These are phyloP conservation scores for Saturnispora kantuleensis DNA, from an alignment of 805 yeast genomes.

Conservation along the genomic window DNA sequence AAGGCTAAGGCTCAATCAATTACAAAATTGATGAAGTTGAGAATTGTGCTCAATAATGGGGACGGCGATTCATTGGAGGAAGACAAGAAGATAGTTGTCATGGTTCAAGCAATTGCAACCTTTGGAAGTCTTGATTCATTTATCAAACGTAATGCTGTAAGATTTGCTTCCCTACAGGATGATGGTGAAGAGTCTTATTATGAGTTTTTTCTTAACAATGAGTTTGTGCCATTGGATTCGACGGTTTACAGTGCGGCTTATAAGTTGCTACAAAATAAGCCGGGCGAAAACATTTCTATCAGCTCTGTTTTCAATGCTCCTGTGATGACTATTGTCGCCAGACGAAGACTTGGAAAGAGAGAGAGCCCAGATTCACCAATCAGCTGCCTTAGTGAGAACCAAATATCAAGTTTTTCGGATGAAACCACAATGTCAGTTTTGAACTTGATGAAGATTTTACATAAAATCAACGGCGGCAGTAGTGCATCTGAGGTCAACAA, in stretches of 20 bases:
- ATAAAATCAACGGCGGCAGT: conserved; percentile 28
- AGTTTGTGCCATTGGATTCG: conserved; percentile 49
- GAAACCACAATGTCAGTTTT: conserved; percentile 31
- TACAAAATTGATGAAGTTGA: conserved; percentile 62
- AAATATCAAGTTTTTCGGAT: conserved; percentile 27
- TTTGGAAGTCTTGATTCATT: conserved; percentile 43
- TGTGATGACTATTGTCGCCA: conserved; percentile 42
- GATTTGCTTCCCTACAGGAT: conserved; percentile 19
- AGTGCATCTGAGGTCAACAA: conserved; percentile 3
- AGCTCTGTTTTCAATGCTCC: conserved; percentile 47
- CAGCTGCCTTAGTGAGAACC: conserved; percentile 19
- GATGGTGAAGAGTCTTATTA: conserved; percentile 28
- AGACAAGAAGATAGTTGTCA: conserved; percentile 24
- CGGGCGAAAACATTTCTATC: conserved; percentile 32
- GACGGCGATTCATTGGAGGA: neutral
- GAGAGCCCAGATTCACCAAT: conserved; percentile 25
- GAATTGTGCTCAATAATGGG: conserved; percentile 28
- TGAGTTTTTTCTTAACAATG: conserved; percentile 51
- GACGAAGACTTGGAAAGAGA: conserved; percentile 18
- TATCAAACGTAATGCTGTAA: conserved; percentile 31
- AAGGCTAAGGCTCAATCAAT: conserved; percentile 43
- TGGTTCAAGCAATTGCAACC: conserved; percentile 54
- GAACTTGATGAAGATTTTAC: conserved; percentile 38
- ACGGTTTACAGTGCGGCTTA: conserved; percentile 72
- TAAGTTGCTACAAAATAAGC: conserved; percentile 33